Base-by-base conservation (phyloP, 2,329 filamentous ascomycete genomes). In the Ophiobolus disseminans region DNA sequence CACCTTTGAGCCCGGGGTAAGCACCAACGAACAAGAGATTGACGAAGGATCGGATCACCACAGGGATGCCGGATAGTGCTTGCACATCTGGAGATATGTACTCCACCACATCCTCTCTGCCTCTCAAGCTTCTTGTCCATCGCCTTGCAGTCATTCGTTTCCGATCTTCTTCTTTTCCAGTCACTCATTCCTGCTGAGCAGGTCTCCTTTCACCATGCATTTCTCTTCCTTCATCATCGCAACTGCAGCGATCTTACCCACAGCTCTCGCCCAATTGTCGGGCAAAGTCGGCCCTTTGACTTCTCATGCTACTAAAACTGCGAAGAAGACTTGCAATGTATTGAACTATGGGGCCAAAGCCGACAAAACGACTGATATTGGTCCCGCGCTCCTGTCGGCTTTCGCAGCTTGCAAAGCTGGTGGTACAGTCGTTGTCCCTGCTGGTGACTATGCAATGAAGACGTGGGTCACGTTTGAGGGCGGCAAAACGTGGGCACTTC, bases 301-400 rank as follows among this genome's bases (percentile, higher is more conserved):
- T 13, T 57, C 57, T 6, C 53, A 63, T 28, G 60, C 68, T 13
- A 54, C 55, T 14, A 83, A 83, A 61, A 70, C 67, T 32, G 73
- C 73, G n/a, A 73, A 68, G 37, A 80, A 80, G 57, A 76, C 75
- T 9, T 83, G 81, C 68, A 80, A 78, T 57, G 79, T 83, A 26
- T 71, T 80, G 41, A 66, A 78, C 50, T 82, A 83, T 56, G 81
- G 81, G 10, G 81, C 73, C 7, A 74, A 73, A 21, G 80, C 81
- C 1, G 78, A 80, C 61, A 77, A 78, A 49, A 69, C 72, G n/a
- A 79, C 78, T 4, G 81, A 84, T 56, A 63, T 84, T 19, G 78
- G 80, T 0, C 69, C 76, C 2, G 72, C 81, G 8, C 69, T 84
- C 11, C 66, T 68, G 6, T 70, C 72, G 14, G 82, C 81, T 3